Conservation (phyloP, 495 filamentous ascomycete genomes). For the Xanthoparmelia taractica region DNA sequence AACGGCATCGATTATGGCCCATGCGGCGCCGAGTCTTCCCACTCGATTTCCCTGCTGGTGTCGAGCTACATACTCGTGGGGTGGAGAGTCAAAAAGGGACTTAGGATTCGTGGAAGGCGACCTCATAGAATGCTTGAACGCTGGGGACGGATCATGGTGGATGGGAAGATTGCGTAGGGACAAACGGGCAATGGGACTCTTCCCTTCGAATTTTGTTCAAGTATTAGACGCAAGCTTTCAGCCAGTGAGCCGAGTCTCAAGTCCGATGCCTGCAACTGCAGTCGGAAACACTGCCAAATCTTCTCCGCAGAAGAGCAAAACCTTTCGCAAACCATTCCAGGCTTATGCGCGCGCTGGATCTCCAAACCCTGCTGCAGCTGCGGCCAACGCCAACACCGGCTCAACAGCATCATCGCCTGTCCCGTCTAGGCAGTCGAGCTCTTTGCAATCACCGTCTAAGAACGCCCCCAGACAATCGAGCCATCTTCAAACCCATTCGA, state of each 20-base stretch:
- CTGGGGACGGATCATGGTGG: constrained; percentile 98
- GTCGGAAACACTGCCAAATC: constrained; percentile 43
- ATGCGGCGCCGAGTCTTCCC: constrained; percentile 60
- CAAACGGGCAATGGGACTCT: constrained; percentile 77
- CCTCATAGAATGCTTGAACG: constrained; percentile 95
- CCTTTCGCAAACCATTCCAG: constrained; percentile 63
- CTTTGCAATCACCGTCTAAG: constrained; percentile 30
- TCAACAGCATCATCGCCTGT: constrained; percentile 41
- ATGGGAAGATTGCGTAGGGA: constrained; percentile 84
- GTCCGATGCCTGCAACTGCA: constrained; percentile 54
- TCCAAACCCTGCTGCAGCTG: constrained; percentile 36
- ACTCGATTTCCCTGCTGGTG: constrained; percentile 93
- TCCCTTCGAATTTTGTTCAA: constrained; percentile 95
- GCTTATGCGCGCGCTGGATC: constrained; percentile 46
- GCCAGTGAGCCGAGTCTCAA: constrained; percentile 67
- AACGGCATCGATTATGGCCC: constrained; percentile 40
- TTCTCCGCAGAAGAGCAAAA: constrained; percentile 51
- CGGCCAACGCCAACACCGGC: constrained; percentile 7
- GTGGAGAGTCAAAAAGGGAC: constrained; percentile 91
- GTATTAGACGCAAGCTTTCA: constrained; percentile 77
- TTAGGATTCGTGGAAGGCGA: constrained; percentile 96
- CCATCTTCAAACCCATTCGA: constrained; percentile 9
- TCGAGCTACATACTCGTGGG: constrained; percentile 91
- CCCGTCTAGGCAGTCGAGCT: constrained; percentile 39
- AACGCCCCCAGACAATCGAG: constrained; percentile 28